Conservation (phyloP, 2,329 filamentous ascomycete species). For the Leptographium flavum region DNA sequence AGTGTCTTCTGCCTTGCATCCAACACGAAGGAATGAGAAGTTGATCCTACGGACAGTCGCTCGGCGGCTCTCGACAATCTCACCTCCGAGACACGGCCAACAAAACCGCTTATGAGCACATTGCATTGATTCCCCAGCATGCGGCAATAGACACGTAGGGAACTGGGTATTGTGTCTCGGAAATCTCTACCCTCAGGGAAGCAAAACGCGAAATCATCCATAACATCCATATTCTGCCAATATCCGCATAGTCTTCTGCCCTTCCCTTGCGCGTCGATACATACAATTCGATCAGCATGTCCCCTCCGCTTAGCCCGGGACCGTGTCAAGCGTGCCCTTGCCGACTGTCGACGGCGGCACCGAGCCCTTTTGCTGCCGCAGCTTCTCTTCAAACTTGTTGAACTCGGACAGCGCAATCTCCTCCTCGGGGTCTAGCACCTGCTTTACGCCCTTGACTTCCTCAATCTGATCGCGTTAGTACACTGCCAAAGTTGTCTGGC, state of each 20-base stretch:
- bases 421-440: slow-evolving; percentile 84
- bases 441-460: slow-evolving; percentile 83
- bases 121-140: too few species aligned
- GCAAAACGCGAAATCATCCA: background rate
- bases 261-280: too few species aligned
- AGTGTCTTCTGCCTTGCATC: too few species aligned
- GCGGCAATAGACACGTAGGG: too few species aligned
- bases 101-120: too few species aligned
- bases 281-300: background rate
- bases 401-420: slow-evolving; percentile 79
- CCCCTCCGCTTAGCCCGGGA: slow-evolving; percentile 16
- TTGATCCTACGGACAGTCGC: too few species aligned
- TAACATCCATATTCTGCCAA: background rate
- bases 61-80: too few species aligned
- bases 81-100: too few species aligned
- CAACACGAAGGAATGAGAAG: too few species aligned
- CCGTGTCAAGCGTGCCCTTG: slow-evolving; percentile 24
- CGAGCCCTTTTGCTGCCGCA: slow-evolving; percentile 37
- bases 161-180: background rate
- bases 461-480: slow-evolving; percentile 51
- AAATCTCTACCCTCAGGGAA: background rate
- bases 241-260: too few species aligned
- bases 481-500: background rate
- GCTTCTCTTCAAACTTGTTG: slow-evolving; percentile 83
- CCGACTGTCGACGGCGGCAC: slow-evolving; percentile 23